A percentile compares a stretch with the other conserved stretches of the same genome.
phyloP scores from a whole-genome alignment of 306 rosid genomes.

The Begonia peltatifolia region DNA sequence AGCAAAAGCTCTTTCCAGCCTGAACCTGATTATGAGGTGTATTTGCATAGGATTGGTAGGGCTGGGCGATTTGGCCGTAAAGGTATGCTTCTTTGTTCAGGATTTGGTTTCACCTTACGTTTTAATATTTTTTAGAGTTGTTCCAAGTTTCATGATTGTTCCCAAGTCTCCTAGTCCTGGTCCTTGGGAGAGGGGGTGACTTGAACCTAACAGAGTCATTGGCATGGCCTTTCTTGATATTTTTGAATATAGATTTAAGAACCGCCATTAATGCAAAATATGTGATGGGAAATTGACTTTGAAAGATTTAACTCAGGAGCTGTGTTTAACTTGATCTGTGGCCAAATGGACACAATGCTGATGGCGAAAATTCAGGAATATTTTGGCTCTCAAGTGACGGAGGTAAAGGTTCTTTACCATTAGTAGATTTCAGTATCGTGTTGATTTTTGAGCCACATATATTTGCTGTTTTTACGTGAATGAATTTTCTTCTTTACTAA shows the following conservation, averaged over 20 bases:
- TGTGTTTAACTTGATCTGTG: conserved; percentile 47
- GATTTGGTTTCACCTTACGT: too few relatives aligned
- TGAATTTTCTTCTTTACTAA: not conserved
- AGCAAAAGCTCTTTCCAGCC: conserved; percentile 3
- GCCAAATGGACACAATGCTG: conserved; percentile 18
- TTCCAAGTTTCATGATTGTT: too few relatives aligned
- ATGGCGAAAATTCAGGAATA: conserved; percentile 35
- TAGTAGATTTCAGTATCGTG: not conserved
- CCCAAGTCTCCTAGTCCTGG: too few relatives aligned
- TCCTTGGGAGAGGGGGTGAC: too few relatives aligned
- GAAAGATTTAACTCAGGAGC: conserved; percentile 18
- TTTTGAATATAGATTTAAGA: too few relatives aligned
- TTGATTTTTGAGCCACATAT: not conserved
- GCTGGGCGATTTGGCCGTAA: conserved; percentile 93
- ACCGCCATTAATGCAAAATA: too few relatives aligned
- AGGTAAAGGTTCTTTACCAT: conserved; percentile 17
- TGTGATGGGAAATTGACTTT: too few relatives aligned
- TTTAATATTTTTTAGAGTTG: too few relatives aligned
- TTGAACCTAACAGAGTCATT: too few relatives aligned
- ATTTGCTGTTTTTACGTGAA: not conserved
- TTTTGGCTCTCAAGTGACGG: conserved; percentile 28
- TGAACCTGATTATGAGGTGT: conserved; percentile 77
- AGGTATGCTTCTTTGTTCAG: conserved; percentile 24
- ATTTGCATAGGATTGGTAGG: conserved; percentile 78
- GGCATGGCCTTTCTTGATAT: too few relatives aligned